phyloP scores from a whole-genome alignment of 2,329 filamentous ascomycete genomes.

The Fusarium pseudoanthophilum region DNA sequence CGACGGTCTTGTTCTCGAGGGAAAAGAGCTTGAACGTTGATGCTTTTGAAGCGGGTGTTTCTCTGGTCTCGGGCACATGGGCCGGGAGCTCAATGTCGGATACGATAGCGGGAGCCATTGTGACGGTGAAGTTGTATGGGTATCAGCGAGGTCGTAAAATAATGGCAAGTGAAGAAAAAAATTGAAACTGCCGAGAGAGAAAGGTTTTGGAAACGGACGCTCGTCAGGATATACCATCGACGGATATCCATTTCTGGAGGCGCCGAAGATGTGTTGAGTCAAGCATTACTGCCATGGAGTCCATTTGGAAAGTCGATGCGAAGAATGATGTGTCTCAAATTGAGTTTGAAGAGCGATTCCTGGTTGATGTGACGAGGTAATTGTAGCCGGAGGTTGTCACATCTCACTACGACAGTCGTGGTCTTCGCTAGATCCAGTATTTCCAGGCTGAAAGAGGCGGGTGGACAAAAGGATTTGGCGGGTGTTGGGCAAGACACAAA shows the following conservation, averaged over 20 bases:
- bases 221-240: slow-evolving; percentile 9
- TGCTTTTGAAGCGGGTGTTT: slow-evolving; percentile 46
- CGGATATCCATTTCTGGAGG: slow-evolving; percentile 15
- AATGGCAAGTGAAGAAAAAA: background rate
- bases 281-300: background rate
- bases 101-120: slow-evolving; percentile 45
- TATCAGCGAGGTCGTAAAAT: background rate
- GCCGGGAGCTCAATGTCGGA: slow-evolving; percentile 46
- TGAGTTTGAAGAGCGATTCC: background rate
- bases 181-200: background rate
- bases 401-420: background rate
- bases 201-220: background rate
- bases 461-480: background rate
- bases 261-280: background rate
- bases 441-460: background rate
- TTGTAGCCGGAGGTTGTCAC: slow-evolving; percentile 32
- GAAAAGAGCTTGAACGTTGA: slow-evolving; percentile 54
- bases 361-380: background rate
- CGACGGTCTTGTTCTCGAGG: slow-evolving; percentile 56
- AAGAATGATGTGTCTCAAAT: slow-evolving; percentile 3
- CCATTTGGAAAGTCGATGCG: slow-evolving; percentile 30
- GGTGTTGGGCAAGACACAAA: background rate
- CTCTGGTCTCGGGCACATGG: slow-evolving; percentile 45
- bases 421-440: background rate
- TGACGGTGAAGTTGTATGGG: background rate